These are phyloP conservation scores for Saturnispora hagleri DNA, from an alignment of 805 yeast genomes.

Conservation along the genomic window DNA sequence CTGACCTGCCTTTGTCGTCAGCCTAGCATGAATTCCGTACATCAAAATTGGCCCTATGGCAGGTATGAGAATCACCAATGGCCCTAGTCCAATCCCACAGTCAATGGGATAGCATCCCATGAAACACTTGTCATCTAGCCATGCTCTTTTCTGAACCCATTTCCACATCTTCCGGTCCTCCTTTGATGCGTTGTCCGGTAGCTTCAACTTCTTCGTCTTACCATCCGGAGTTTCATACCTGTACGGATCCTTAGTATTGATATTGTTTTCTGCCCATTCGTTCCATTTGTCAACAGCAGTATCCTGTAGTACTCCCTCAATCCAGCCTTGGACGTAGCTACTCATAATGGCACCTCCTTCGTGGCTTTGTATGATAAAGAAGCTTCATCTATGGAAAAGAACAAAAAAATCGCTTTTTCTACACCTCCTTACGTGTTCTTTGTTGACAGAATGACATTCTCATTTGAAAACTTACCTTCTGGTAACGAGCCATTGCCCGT, in stretches of 20 bases:
- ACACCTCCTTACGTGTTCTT: not conserved
- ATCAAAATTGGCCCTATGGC: constrained; percentile 76
- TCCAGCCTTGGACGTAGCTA: constrained; percentile 12
- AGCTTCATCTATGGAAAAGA: not conserved
- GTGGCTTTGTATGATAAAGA: not conserved
- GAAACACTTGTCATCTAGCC: constrained; percentile 80
- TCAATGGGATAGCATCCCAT: constrained; percentile 70
- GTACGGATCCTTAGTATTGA: constrained; percentile 60
- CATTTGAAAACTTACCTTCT: constrained; percentile 26
- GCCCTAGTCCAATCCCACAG: constrained; percentile 73
- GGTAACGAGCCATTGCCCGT: constrained; percentile 31
- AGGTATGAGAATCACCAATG: constrained; percentile 59
- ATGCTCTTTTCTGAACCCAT: constrained; percentile 63
- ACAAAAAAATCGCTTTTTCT: not conserved
- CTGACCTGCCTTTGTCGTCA: constrained; percentile 52
- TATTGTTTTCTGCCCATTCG: constrained; percentile 56
- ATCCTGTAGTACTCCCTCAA: constrained; percentile 10
- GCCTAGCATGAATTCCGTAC: constrained; percentile 68
- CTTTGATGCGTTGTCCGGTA: constrained; percentile 50
- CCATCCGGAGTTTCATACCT: constrained; percentile 44
- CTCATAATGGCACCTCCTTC: not conserved
- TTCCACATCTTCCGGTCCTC: constrained; percentile 66
- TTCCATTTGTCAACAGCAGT: constrained; percentile 46
- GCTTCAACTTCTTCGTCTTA: constrained; percentile 43
- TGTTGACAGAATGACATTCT: constrained; percentile 18